A percentile compares a stretch with the other conserved stretches of the same genome.
Conservation (phyloP, 1,139 yeast species). For the Sugiyamaella pinicola region DNA sequence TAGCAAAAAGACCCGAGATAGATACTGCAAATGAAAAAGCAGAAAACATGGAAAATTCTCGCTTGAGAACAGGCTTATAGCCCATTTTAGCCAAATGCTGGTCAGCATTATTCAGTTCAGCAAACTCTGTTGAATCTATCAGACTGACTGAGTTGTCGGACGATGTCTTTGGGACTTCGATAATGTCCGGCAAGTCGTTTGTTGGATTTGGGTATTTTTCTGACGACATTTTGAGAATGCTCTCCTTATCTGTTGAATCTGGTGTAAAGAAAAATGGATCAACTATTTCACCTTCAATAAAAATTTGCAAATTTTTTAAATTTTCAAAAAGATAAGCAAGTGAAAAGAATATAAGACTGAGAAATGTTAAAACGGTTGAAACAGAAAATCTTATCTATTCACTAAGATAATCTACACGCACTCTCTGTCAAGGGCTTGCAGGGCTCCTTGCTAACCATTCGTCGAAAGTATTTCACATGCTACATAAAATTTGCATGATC, state of each 20-base stretch:
- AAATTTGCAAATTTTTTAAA: no score
- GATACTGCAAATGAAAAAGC: conserved; percentile 56
- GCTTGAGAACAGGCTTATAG: conserved; percentile 46
- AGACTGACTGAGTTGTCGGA: conserved; percentile 15
- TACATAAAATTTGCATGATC: not conserved
- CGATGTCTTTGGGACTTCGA: conserved; percentile 13
- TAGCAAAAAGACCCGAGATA: conserved; percentile 58
- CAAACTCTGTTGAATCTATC: conserved; percentile 25
- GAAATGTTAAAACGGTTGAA: not conserved
- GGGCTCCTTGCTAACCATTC: not conserved
- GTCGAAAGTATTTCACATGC: not conserved
- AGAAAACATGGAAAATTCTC: conserved; percentile 57
- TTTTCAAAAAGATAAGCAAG: not conserved
- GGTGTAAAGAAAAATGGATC: not conserved
- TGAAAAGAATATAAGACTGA: not conserved
- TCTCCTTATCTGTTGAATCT: no score
- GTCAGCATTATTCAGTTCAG: conserved; percentile 28
- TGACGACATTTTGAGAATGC: conserved; percentile 4
- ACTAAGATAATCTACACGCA: not conserved
- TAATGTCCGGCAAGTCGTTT: conserved; percentile 1
- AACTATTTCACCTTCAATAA: not conserved
- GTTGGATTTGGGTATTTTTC: not conserved
- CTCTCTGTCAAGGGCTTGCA: not conserved
- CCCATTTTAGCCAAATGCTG: conserved; percentile 33
- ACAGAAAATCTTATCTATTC: not conserved